Evolutionary conservation across 176 grass and related monocot species (phyloP).

Genomic region (Rhynchospora tenuis): DNA sequence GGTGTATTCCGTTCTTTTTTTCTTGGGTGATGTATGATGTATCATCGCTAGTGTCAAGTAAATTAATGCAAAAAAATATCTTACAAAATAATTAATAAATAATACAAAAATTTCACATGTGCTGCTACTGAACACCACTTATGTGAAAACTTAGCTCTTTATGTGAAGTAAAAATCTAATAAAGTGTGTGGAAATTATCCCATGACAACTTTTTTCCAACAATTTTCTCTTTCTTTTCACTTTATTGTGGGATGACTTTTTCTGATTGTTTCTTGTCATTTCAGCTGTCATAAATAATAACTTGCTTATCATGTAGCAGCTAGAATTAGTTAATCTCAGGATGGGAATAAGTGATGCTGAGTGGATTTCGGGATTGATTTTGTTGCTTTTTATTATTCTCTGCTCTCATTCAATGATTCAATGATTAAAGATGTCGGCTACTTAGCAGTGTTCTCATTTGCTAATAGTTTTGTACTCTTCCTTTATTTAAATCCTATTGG

Average conservation of each 20-base stretch:
- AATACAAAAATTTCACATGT: too few species aligned
- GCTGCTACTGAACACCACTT: too few species aligned
- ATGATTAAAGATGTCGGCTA: slow-evolving; percentile 33
- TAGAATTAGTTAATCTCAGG: slow-evolving; percentile 15
- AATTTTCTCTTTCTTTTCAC: not conserved
- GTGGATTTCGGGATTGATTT: slow-evolving; percentile 22
- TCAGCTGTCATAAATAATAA: not conserved
- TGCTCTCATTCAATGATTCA: slow-evolving; percentile 21
- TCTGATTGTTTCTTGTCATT: not conserved
- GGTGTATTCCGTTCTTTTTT: too few species aligned
- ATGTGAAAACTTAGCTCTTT: too few species aligned
- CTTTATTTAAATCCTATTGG: slow-evolving; percentile 3
- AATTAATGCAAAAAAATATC: too few species aligned
- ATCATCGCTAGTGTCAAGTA: too few species aligned
- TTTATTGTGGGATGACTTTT: not conserved
- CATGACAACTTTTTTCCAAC: not conserved
- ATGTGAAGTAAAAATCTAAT: too few species aligned
- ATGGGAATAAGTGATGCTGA: slow-evolving; percentile 3
- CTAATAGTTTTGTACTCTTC: not conserved
- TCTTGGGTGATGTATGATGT: too few species aligned
- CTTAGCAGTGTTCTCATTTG: slow-evolving; percentile 20
- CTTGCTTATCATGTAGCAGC: not conserved
- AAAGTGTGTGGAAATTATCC: too few species aligned
- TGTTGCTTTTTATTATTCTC: slow-evolving; percentile 20
- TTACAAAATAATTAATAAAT: too few species aligned